Base-by-base conservation (phyloP, 208 protist species). In the Phytomonas francai region DNA sequence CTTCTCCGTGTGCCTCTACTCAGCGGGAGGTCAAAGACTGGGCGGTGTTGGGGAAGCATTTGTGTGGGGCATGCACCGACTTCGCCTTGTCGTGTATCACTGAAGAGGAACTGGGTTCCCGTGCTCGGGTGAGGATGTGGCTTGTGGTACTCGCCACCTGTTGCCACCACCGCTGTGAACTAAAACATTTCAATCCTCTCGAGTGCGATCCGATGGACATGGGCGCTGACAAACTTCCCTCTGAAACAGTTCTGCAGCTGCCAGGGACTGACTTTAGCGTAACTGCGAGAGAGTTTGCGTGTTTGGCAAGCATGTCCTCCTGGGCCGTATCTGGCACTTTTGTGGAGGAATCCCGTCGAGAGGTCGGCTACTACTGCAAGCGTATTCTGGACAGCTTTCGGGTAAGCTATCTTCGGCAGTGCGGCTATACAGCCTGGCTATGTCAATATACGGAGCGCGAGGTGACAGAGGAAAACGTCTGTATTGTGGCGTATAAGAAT, bases 41-140 rank as follows among this genome's bases (percentile, higher is more conserved):
- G 81, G 79, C 78, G 0, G 82, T 82, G 31, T 14, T 90, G 28
- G 87, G 87, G 27, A 93, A 93, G 62, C 87, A 93, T 64, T 74
- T 93, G 14, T 93, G 87, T 65, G 87, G 87, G 9, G 75, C 82
- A 0, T 93, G 87, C 77, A 85, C 87, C 5, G 87, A 93, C 72
- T 93, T 93, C 75, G 81, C 84, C 0, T 69, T 90, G 28, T 87
- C 84, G 19, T 90, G 84, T 36, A 61, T 89, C 22, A 87, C 80
- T 7, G 73, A 80, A 32, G 45, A 45, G 34, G 29, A 28, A 61
- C 39, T 64, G 78, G 29, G 22, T 59, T 62, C 66, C 6, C 31
- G 60, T 16, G 61, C 65, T 19, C 69, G 49, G 2, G 74, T 71
- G 67, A 68, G 54, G 57, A 33, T 90, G 39, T 42, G 54, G 16